Evolutionary conservation across 2,329 filamentous ascomycete genomes (phyloP).

Genomic region (Fusarium oxysporum): DNA sequence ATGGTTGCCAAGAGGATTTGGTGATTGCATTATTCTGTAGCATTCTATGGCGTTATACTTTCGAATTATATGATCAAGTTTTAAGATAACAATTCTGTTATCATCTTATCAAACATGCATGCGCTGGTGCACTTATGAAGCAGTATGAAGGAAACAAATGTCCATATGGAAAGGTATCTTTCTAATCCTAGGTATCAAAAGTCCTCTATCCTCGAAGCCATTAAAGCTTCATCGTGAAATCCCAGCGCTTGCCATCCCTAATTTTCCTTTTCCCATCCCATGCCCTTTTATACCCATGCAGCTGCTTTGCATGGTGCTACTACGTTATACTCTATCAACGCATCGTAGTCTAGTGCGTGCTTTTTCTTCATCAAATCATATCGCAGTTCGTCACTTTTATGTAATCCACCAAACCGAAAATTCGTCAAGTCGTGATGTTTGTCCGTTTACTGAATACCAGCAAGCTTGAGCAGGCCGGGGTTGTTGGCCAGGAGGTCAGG

Average conservation of each 20-base stretch:
- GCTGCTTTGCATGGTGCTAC: constrained; percentile 16
- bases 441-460: constrained; percentile 42
- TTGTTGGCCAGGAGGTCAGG: constrained; percentile 50
- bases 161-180: constrained; percentile 39
- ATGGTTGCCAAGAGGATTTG: constrained; percentile 98
- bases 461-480: constrained; percentile 48
- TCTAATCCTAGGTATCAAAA: constrained; percentile 42
- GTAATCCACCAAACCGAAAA: constrained; percentile 21
- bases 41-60: constrained; percentile 19
- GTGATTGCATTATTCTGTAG: constrained; percentile 58
- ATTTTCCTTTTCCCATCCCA: constrained; percentile 11
- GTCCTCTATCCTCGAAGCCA: constrained; percentile 25
- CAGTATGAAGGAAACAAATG: not conserved
- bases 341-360: constrained; percentile 23
- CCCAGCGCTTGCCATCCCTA: constrained; percentile 33
- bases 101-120: not conserved
- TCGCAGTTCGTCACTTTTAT: constrained; percentile 36
- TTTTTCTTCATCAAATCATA: constrained; percentile 45
- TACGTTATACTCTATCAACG: constrained; percentile 42
- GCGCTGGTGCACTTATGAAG: too few relatives aligned
- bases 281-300: constrained; percentile 23
- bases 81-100: not conserved
- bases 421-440: constrained; percentile 35
- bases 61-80: not conserved
- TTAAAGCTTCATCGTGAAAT: constrained; percentile 14